A percentile compares a stretch with the other conserved stretches of the same genome.
Conservation (phyloP, 768 basidiomycete genomes). For the Russula ochroleuca region DNA sequence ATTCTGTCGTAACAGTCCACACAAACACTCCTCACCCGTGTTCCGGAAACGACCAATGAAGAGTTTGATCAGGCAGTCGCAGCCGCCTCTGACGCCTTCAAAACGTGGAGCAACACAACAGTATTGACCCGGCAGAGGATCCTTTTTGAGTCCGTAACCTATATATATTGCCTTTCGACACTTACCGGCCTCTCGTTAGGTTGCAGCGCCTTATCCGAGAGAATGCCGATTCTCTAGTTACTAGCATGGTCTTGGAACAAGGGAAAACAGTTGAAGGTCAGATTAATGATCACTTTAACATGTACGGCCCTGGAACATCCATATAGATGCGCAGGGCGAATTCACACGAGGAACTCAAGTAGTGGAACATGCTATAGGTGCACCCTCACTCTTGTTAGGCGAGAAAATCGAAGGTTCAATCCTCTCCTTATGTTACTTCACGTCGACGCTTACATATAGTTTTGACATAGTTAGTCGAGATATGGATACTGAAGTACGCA, state of each 20-base stretch:
- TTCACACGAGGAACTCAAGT: constrained; percentile 90
- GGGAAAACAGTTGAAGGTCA: constrained; percentile 87
- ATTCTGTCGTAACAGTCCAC: constrained; percentile 56
- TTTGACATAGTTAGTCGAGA: constrained; percentile 70
- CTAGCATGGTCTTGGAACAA: constrained; percentile 90
- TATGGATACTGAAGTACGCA: constrained; percentile 91
- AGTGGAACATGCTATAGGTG: constrained; percentile 72
- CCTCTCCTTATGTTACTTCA: not conserved
- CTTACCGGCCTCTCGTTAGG: constrained; percentile 41
- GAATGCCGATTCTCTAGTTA: constrained; percentile 80
- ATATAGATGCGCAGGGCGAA: constrained; percentile 88
- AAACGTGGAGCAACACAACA: constrained; percentile 83
- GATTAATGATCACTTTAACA: constrained; percentile 24
- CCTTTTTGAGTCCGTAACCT: constrained; percentile 73
- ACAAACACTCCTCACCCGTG: constrained; percentile 82
- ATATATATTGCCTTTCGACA: not conserved
- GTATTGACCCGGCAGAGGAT: constrained; percentile 84
- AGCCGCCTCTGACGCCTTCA: constrained; percentile 80
- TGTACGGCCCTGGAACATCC: not conserved
- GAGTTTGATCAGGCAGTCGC: constrained; percentile 84
- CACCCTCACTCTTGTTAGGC: constrained; percentile 81
- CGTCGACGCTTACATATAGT: not conserved
- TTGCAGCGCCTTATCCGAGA: constrained; percentile 83
- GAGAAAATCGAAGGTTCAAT: constrained; percentile 83
- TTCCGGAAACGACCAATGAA: constrained; percentile 77